Conservation (phyloP, 2,329 filamentous ascomycete genomes). For the Paecilomyces sp. region DNA sequence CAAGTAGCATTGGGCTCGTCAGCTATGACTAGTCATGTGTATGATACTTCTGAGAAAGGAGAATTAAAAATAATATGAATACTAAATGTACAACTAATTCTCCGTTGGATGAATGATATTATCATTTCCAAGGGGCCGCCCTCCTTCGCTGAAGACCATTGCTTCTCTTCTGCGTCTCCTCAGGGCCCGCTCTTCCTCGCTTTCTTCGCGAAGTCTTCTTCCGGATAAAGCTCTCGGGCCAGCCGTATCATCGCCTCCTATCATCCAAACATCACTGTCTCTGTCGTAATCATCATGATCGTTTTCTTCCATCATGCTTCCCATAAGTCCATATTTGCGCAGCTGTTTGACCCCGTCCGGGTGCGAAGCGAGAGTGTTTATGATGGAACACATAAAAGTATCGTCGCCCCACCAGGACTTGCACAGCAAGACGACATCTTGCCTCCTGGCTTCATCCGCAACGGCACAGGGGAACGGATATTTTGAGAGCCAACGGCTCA, state of each 20-base stretch:
- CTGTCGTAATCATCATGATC: constrained; percentile 46
- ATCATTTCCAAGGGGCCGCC: constrained; percentile 60
- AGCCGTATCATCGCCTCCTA: constrained; percentile 46
- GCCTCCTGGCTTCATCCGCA: constrained; percentile 40
- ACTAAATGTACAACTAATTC: constrained; percentile 12
- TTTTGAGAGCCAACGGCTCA: constrained; percentile 66
- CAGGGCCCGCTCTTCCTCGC: constrained; percentile 56
- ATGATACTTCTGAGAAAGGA: neutral
- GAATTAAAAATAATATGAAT: neutral
- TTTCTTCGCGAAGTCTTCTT: constrained; percentile 25
- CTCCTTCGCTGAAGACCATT: constrained; percentile 87
- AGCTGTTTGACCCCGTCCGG: constrained; percentile 34
- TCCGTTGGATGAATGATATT: constrained; percentile 67
- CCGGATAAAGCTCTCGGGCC: constrained; percentile 28
- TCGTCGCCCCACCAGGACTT: constrained; percentile 37
- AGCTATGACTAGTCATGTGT: neutral
- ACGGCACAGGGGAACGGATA: constrained; percentile 60
- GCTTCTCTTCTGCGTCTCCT: constrained; percentile 74
- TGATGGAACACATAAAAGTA: constrained; percentile 36
- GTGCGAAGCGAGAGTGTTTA: constrained; percentile 30
- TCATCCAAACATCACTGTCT: constrained; percentile 46
- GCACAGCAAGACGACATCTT: constrained; percentile 34
- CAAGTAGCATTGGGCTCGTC: neutral
- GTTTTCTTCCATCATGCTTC: constrained; percentile 41
- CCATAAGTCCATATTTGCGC: constrained; percentile 35